Evolutionary conservation across 805 yeast genomes (phyloP), one percentile per base, ranked within the genome.

Genomic region (Myxozyma melibiosi): DNA sequence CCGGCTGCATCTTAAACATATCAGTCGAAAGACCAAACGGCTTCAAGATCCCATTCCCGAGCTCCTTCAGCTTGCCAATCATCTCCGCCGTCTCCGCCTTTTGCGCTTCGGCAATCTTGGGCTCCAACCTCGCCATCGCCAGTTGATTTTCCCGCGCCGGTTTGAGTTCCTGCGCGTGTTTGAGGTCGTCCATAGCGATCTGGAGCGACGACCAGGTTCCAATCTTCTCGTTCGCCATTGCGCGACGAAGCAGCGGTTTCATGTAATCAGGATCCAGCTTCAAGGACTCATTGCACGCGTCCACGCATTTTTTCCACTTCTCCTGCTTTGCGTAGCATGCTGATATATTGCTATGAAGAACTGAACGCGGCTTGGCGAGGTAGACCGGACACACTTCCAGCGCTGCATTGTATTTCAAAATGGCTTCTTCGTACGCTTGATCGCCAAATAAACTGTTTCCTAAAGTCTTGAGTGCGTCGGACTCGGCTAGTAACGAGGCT

Each of bases 211-310:
- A 42, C 71, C 71, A 66, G 14, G 67, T 60, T 13, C 51, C 65
- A 8, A 69, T 31, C 37, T 63, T 55, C 48, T 69, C 81, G 61
- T 83, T 74, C 0, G 95, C 83, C 7, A 83, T 78, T 0, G 94
- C 94, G 62, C 90, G 78, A 65, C 97, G 78, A 66, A 86, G 86
- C 66, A 85, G 82, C 0, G 87, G 90, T 70, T 89, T 90, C 33
- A 83, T 69, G 67, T 86, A 84, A 14, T 74, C 69, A 0, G 80
- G 76, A 66, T 89, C 88, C 3, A 83, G 66, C 43, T 77, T 78
- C 30, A 90, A 73, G 0, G 95, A 84, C 34, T 74, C 72, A 34
- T 82, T 79, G 67, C 91, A 82, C 66, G 88, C 90, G 14, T 72
- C 74, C 2, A 88, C 80, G 0, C 92, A 87, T 14, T 57, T 63